A percentile compares a stretch with the other conserved stretches of the same genome.
These are phyloP conservation scores for Suillus cothurnatus DNA, from an alignment of 768 basidiomycete genomes.

Conservation along the genomic window DNA sequence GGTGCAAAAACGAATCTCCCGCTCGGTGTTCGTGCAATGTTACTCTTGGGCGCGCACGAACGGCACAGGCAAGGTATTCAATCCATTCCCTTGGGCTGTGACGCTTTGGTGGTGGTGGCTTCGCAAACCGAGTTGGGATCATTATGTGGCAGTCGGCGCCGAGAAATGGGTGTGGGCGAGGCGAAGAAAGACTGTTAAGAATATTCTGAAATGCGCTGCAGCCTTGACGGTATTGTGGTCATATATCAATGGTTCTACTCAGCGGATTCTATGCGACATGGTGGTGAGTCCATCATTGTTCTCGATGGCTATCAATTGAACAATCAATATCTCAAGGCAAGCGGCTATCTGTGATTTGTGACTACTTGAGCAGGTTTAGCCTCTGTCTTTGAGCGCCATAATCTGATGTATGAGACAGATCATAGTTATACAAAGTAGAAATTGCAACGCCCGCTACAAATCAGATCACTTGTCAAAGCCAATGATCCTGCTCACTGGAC, in stretches of 20 bases:
- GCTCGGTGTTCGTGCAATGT: slow-evolving; percentile 31
- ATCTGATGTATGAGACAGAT: too few species aligned
- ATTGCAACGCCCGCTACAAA: too few species aligned
- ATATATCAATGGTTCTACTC: slow-evolving; percentile 12
- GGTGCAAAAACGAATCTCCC: slow-evolving; percentile 21
- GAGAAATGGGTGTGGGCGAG: slow-evolving; percentile 36
- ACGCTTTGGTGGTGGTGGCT: slow-evolving; percentile 38
- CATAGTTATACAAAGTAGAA: too few species aligned
- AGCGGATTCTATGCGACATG: neutral
- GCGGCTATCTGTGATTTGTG: neutral
- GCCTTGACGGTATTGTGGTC: slow-evolving; percentile 10
- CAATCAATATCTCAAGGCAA: neutral
- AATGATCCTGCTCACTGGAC: slow-evolving; percentile 58
- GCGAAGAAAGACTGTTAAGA: slow-evolving; percentile 6
- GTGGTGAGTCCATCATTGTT: neutral
- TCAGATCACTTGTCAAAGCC: slow-evolving; percentile 47
- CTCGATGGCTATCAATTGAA: neutral
- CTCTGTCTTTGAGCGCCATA: too few species aligned
- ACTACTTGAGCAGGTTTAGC: too few species aligned
- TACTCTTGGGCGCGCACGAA: slow-evolving; percentile 44
- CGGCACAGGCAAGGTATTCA: slow-evolving; percentile 38
- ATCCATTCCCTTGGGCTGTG: slow-evolving; percentile 42
- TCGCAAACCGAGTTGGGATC: slow-evolving; percentile 35
- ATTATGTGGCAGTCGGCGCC: slow-evolving; percentile 39
- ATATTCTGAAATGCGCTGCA: slow-evolving; percentile 9